Base-by-base conservation (phyloP, 768 basidiomycete genomes). In the Chlorophyllum brunneum region DNA sequence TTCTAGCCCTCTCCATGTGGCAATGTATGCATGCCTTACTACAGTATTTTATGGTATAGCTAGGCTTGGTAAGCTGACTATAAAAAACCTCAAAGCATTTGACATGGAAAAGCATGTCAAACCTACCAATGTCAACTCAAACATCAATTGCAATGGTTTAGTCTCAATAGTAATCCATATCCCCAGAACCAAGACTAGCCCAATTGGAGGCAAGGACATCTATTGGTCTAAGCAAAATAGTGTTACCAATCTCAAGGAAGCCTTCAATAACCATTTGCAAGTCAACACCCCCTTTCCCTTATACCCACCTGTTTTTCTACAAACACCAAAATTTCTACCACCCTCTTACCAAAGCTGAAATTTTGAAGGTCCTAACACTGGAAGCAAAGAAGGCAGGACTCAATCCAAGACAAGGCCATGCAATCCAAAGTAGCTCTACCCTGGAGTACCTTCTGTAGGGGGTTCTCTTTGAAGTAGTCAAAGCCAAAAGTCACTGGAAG, bases 401-500 rank as follows among this genome's bases (percentile, higher is more conserved):
- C 0, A 23, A 51, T 0, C 48, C 42, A 1, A 24, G 65, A 4
- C 53, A 64, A 29, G 64, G 64, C 1, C 69, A 73, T 40, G 54
- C 60, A n/a, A 61, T 65, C 23, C 54, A 56, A 40, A 61, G 61
- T 55, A 60, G 64, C 2, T 33, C 63, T 7, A 71, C 69, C 0
- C 57, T 73, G 0, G 65, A 70, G 48, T 72, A 70, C 54, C 64
- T 73, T 0, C 63, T 74, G 2, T 51, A 60, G 4, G 67, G 67
- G 0, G 40, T 67, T 0, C 63, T 69, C 1, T 68, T 74, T 34
- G 66, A 72, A 4, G 65, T 65, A 0, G 60, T 71, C n/a, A 69
- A 69, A 33, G 55, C 60, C 0, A 72, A 63, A 18, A 67, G 71
- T 0, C 44, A 63, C 0, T 75, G 71, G 56, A 47, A 47, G 0